Base-by-base conservation (phyloP, 805 yeast genomes). In the Blastobotrys americana region DNA sequence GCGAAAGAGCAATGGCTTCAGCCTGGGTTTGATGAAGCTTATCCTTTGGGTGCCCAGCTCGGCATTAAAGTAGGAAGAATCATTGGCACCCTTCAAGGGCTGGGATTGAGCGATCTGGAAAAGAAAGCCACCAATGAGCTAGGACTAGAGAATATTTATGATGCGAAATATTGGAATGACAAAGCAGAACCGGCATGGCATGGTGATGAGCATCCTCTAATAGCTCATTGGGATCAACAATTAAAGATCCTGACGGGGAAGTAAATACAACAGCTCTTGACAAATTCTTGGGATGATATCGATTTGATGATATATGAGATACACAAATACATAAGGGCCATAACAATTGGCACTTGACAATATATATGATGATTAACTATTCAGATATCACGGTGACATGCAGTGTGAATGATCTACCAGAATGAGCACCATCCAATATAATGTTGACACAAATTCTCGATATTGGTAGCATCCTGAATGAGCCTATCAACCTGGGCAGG, bases 371-470 rank as follows among this genome's bases (percentile, higher is more conserved):
- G n/a, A n/a, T n/a, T n/a, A n/a, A n/a, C n/a, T n/a, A n/a, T n/a
- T n/a, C n/a, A n/a, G n/a, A n/a, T n/a, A n/a, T n/a, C n/a, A n/a
- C n/a, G n/a, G n/a, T n/a, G n/a, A n/a, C n/a, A n/a, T n/a, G n/a
- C n/a, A n/a, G n/a, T n/a, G n/a, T n/a, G n/a, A n/a, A n/a, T n/a
- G n/a, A n/a, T n/a, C 63, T 58, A 90, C 97, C 98, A 93, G 76
- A 90, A 93, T 1, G 97, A 85, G 67, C 99, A 93, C 99, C 99
- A 93, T 16, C 99, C 99, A 50, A 93, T 84, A 60, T 85, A 93
- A 65, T 90, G 98, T 65, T 88, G 97, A 58, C 97, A 93, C 44
- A 93, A 67, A 56, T 93, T 93, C 60, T 93, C 97, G 23, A 90
- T 94, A 40, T 95, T 83, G 0, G 97, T 93, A 2, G 98, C 97